phyloP scores from a whole-genome alignment of 495 filamentous ascomycete genomes.

The Penicillium crystallinum region DNA sequence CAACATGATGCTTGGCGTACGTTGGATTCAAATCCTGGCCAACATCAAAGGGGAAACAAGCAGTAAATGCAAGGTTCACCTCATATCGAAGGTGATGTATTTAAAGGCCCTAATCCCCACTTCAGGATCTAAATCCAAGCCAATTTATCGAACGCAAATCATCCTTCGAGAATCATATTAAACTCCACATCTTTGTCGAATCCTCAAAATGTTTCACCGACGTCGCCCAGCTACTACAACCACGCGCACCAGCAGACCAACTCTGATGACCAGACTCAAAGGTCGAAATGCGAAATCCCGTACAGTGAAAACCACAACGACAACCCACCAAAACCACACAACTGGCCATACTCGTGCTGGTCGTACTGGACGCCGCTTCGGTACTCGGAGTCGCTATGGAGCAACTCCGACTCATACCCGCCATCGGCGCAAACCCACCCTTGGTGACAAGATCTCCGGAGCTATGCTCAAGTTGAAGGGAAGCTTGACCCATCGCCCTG shows the following conservation, averaged over 20 bases:
- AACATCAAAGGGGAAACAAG: neutral
- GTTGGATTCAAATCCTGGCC: neutral
- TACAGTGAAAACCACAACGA: conserved; percentile 28
- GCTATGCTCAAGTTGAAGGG: conserved; percentile 64
- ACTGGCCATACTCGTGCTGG: neutral
- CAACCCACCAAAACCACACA: conserved; percentile 8
- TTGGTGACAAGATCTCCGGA: conserved; percentile 67
- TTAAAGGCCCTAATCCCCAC: neutral
- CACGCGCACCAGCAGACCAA: conserved; percentile 46
- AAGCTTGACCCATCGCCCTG: conserved; percentile 54
- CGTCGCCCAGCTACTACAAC: conserved; percentile 22
- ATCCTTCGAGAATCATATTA: neutral
- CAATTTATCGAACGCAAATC: neutral
- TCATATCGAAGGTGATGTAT: neutral
- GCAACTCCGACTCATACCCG: conserved; percentile 40
- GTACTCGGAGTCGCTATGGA: conserved; percentile 5
- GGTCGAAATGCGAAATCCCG: conserved; percentile 22
- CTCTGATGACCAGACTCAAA: conserved; percentile 27
- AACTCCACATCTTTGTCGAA: neutral
- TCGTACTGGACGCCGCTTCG: conserved; percentile 1
- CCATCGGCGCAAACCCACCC: conserved; percentile 49
- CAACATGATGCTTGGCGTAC: conserved; percentile 17
- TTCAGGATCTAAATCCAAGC: neutral
- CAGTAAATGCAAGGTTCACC: neutral
- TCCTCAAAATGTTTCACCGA: conserved; percentile 25